These are phyloP conservation scores for Mycena floridula DNA, from an alignment of 768 basidiomycete genomes.

Conservation along the genomic window DNA sequence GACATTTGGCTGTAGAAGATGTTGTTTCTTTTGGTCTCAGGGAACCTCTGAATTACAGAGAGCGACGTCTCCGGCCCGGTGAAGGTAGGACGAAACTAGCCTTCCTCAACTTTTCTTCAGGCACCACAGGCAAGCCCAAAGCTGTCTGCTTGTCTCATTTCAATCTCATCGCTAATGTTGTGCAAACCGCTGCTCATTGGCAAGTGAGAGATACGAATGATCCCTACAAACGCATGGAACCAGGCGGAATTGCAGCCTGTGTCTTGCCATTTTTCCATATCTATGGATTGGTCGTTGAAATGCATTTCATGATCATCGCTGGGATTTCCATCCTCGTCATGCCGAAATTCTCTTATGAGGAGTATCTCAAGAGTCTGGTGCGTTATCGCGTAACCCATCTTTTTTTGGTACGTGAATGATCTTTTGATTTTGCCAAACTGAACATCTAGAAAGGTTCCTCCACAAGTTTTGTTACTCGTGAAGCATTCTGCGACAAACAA, in stretches of 20 bases:
- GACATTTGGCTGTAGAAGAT: not conserved
- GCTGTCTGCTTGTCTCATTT: slow-evolving; percentile 11
- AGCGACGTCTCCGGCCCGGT: slow-evolving; percentile 25
- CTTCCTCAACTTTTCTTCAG: slow-evolving; percentile 68
- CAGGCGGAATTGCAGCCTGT: slow-evolving; percentile 53
- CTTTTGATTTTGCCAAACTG: not conserved
- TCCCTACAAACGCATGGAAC: slow-evolving; percentile 33
- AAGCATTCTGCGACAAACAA: slow-evolving; percentile 48
- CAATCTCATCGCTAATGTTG: slow-evolving; percentile 34
- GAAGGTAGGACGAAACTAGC: slow-evolving; percentile 59
- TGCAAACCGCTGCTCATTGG: slow-evolving; percentile 53
- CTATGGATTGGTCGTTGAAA: slow-evolving; percentile 54
- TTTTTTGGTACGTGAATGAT: slow-evolving; percentile 42
- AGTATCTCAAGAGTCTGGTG: slow-evolving; percentile 49
- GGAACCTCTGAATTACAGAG: not conserved
- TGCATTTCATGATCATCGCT: slow-evolving; percentile 46
- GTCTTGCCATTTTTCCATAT: slow-evolving; percentile 63
- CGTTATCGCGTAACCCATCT: slow-evolving; percentile 51
- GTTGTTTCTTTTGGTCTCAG: not conserved
- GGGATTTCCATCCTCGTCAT: slow-evolving; percentile 54
- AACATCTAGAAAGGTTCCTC: slow-evolving; percentile 51
- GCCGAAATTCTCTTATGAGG: slow-evolving; percentile 55
- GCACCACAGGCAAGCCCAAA: slow-evolving; percentile 58
- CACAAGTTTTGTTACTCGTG: slow-evolving; percentile 50
- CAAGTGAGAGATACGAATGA: slow-evolving; percentile 33